Evolutionary conservation across 306 rosid genomes (phyloP).

Genomic region (Carpinus fangiana): DNA sequence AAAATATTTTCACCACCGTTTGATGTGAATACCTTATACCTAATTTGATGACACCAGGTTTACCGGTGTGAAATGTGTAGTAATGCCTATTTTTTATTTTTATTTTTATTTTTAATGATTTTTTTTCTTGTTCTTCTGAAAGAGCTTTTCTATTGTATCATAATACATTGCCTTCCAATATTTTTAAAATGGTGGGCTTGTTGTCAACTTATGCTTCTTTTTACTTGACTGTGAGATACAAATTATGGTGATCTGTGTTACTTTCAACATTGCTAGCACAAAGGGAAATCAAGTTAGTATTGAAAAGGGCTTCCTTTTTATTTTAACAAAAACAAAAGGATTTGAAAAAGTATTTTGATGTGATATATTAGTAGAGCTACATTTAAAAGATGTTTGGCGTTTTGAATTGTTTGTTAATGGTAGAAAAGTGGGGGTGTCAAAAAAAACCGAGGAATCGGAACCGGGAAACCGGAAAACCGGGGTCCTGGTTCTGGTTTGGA

Average conservation of each 20-base stretch:
- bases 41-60: constrained; percentile 28
- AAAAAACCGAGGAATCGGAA: too few relatives aligned
- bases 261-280: neutral
- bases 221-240: constrained; percentile 17
- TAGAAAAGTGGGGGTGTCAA: too few relatives aligned
- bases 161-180: constrained; percentile 53
- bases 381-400: too few relatives aligned
- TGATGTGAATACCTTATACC: constrained; percentile 30
- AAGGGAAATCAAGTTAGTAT: too few relatives aligned
- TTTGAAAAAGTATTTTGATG: too few relatives aligned
- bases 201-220: constrained; percentile 28
- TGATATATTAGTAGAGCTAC: too few relatives aligned
- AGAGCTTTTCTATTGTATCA: constrained; percentile 39
- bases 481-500: too few relatives aligned
- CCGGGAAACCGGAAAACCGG: too few relatives aligned
- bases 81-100: constrained; percentile 35
- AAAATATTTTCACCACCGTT: constrained; percentile 13
- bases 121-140: constrained; percentile 24
- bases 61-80: constrained; percentile 48
- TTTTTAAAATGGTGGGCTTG: constrained; percentile 58
- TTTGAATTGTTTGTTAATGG: too few relatives aligned
- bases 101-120: constrained; percentile 25
- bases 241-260: constrained; percentile 9
- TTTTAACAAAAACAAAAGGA: too few relatives aligned
- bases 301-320: too few relatives aligned